Conservation (phyloP, 2,329 filamentous ascomycete genomes). For the Grosmannia penicillata region DNA sequence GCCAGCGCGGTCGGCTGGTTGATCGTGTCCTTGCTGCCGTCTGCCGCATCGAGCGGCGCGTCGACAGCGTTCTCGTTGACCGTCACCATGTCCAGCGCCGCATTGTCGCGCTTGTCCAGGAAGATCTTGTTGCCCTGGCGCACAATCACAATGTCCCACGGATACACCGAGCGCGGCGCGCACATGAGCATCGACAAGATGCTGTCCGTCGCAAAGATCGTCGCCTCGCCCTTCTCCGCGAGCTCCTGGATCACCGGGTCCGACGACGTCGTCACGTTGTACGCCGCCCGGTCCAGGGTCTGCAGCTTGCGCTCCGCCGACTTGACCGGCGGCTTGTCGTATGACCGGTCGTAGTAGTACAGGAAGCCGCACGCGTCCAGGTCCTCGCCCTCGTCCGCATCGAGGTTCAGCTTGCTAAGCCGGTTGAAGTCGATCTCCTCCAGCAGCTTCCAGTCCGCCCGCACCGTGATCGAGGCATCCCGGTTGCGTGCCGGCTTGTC, state of each 20-base stretch:
- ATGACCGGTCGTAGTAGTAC: slow-evolving; percentile 93
- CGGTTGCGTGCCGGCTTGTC: slow-evolving; percentile 96
- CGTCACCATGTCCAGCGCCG: slow-evolving; percentile 89
- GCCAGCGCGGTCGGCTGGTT: slow-evolving; percentile 90
- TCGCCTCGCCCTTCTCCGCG: slow-evolving; percentile 88
- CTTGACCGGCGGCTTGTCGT: slow-evolving; percentile 88
- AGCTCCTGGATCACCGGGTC: slow-evolving; percentile 96
- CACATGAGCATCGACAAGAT: slow-evolving; percentile 99
- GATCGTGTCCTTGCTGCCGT: slow-evolving; percentile 85
- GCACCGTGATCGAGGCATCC: slow-evolving; percentile 91
- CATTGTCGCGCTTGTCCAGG: slow-evolving; percentile 95
- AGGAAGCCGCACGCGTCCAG: slow-evolving; percentile 93
- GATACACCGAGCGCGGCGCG: slow-evolving; percentile 88
- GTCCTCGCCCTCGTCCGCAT: slow-evolving; percentile 89
- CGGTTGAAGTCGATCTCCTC: slow-evolving; percentile 99
- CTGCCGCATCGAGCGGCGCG: slow-evolving; percentile 78
- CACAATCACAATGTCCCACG: slow-evolving; percentile 93
- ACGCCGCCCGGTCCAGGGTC: slow-evolving; percentile 83
- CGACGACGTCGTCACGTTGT: slow-evolving; percentile 94
- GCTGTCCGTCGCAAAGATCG: slow-evolving; percentile 92
- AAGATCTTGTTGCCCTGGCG: slow-evolving; percentile 93
- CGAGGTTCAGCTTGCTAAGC: slow-evolving; percentile 86
- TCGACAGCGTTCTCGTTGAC: slow-evolving; percentile 98
- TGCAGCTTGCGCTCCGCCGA: slow-evolving; percentile 75
- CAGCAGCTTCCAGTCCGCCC: slow-evolving; percentile 85